Conservation (phyloP, 148 eudicot genomes). For the Camellia lanceoleosa region DNA sequence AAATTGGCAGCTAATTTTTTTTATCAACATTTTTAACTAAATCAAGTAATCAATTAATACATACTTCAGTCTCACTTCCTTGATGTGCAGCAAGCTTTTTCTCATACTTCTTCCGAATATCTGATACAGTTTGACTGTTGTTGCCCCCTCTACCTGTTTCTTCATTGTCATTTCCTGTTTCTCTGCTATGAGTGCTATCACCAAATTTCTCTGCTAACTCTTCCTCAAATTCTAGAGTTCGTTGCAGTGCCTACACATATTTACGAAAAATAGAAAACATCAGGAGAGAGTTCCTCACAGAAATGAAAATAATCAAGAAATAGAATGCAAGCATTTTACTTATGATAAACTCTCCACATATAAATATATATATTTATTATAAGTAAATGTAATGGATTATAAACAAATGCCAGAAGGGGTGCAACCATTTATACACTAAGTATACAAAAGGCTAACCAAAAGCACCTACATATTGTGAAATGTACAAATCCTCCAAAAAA, state of each 20-base stretch:
- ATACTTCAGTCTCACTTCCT: slow-evolving; percentile 63
- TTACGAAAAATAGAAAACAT: slow-evolving; percentile 11
- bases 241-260: slow-evolving; percentile 72
- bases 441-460: too few relatives aligned
- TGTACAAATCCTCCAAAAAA: too few relatives aligned
- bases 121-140: slow-evolving; percentile 58
- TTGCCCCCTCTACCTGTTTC: slow-evolving; percentile 47
- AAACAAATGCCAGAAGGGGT: too few relatives aligned
- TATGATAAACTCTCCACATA: background rate
- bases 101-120: slow-evolving; percentile 91
- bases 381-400: too few relatives aligned
- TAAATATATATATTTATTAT: too few relatives aligned
- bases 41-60: slow-evolving; percentile 12
- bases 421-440: too few relatives aligned
- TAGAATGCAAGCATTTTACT: background rate
- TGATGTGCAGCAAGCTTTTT: slow-evolving; percentile 88
- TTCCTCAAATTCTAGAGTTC: slow-evolving; percentile 95
- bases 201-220: slow-evolving; percentile 96
- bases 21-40: background rate
- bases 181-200: slow-evolving; percentile 60
- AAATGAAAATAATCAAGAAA: background rate
- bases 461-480: too few relatives aligned
- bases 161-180: slow-evolving; percentile 47
- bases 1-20: background rate
- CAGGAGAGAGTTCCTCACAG: background rate